phyloP scores from a whole-genome alignment of 78 protist species.

The Cavenderia fasciculata region DNA sequence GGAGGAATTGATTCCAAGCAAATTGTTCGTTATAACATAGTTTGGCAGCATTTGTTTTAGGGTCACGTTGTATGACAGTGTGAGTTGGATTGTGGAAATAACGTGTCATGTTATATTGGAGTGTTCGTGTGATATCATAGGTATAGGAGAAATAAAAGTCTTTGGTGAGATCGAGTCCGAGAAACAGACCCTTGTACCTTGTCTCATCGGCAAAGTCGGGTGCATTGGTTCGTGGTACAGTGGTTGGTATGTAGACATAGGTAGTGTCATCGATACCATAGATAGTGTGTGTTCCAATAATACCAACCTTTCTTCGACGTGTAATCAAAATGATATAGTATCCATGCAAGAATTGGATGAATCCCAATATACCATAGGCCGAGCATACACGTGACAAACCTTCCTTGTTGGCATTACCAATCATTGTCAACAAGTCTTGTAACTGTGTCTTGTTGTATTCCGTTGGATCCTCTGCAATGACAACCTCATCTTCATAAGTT shows the following conservation, averaged over 20 bases:
- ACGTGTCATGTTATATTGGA: conserved; percentile 85
- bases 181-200: conserved; percentile 77
- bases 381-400: conserved; percentile 53
- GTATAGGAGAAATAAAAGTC: conserved; percentile 94
- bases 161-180: conserved; percentile 81
- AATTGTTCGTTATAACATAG: conserved; percentile 73
- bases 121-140: conserved; percentile 92
- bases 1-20: conserved; percentile 92
- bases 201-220: conserved; percentile 74
- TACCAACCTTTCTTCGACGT: conserved; percentile 82
- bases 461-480: conserved; percentile 77
- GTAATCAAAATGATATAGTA: conserved; percentile 92
- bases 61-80: not conserved
- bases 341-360: conserved; percentile 90
- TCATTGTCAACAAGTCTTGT: conserved; percentile 68
- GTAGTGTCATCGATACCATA: conserved; percentile 84
- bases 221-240: conserved; percentile 18
- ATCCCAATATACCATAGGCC: conserved; percentile 84
- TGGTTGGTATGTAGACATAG: conserved; percentile 61
- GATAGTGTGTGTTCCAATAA: conserved; percentile 88
- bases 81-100: conserved; percentile 55
- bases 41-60: not conserved
- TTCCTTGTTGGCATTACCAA: conserved; percentile 69
- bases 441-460: conserved; percentile 75
- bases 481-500: conserved; percentile 44